A percentile compares a stretch with the other conserved stretches of the same genome.
Conservation (phyloP, 208 protist genomes). For the Acanthamoeba royreba region DNA sequence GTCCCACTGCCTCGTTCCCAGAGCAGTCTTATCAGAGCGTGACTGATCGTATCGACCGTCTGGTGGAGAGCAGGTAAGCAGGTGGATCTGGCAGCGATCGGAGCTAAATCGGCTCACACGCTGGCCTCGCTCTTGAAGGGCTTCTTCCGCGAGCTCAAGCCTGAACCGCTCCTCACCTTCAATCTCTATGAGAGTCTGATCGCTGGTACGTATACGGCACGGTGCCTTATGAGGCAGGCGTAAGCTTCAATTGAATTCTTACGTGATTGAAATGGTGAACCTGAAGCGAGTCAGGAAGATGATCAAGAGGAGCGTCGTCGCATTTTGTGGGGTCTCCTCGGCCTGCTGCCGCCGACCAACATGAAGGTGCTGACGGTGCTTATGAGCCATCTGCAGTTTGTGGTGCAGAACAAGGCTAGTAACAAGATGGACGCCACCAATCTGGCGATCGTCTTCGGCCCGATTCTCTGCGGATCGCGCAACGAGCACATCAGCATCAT, state of each 20-base stretch:
- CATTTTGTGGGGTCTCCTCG: neutral
- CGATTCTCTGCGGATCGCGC: neutral
- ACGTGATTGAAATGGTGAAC: neutral
- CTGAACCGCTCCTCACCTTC: neutral
- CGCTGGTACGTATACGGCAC: neutral
- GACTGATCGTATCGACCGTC: too few species aligned
- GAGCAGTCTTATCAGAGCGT: too few species aligned
- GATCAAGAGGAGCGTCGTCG: neutral
- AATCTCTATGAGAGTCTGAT: neutral
- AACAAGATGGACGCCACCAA: slow-evolving; percentile 12
- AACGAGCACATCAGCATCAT: neutral
- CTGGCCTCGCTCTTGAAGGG: neutral
- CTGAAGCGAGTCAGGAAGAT: neutral
- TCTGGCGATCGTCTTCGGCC: slow-evolving; percentile 6
- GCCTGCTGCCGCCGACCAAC: slow-evolving; percentile 1
- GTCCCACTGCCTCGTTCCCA: too few species aligned
- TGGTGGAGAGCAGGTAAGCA: neutral
- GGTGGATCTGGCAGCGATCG: neutral
- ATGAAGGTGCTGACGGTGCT: neutral
- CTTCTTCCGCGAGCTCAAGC: neutral
- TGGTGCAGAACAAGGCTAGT: neutral
- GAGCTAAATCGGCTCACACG: neutral
- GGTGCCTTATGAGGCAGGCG: too few species aligned
- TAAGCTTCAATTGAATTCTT: neutral
- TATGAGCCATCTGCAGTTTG: neutral